These are phyloP conservation scores for Berberis vulgaris DNA, from an alignment of 164 flowering plant species.

Conservation along the genomic window DNA sequence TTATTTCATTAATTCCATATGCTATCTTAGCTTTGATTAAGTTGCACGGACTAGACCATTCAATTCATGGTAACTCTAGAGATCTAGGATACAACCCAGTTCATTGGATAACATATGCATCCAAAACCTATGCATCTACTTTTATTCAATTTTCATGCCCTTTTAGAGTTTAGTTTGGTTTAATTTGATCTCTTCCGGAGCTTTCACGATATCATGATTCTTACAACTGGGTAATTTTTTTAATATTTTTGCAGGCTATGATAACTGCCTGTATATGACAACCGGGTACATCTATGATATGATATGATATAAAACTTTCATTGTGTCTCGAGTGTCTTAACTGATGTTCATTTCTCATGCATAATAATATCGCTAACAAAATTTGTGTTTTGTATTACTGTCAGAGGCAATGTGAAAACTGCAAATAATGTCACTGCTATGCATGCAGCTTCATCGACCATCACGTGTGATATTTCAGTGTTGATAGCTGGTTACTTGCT, in stretches of 20 bases:
- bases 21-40: too few species aligned
- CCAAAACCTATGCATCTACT: too few species aligned
- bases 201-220: neutral
- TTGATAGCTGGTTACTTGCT: constrained; percentile 19
- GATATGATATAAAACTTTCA: neutral
- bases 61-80: too few species aligned
- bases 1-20: too few species aligned
- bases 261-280: constrained; percentile 67
- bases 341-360: neutral
- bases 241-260: constrained; percentile 65
- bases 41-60: too few species aligned
- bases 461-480: constrained; percentile 1
- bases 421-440: constrained; percentile 38
- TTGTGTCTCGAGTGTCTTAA: neutral
- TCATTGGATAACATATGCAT: too few species aligned
- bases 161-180: too few species aligned
- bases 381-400: too few species aligned
- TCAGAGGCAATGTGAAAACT: constrained; percentile 41
- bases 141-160: too few species aligned
- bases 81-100: too few species aligned
- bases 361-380: too few species aligned
- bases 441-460: constrained; percentile 22
- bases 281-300: constrained; percentile 46
- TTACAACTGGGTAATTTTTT: neutral
- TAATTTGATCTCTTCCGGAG: too few species aligned